These are phyloP conservation scores for Pseudogymnoascus sp. DNA, from an alignment of 2,329 filamentous ascomycete species.

Conservation along the genomic window DNA sequence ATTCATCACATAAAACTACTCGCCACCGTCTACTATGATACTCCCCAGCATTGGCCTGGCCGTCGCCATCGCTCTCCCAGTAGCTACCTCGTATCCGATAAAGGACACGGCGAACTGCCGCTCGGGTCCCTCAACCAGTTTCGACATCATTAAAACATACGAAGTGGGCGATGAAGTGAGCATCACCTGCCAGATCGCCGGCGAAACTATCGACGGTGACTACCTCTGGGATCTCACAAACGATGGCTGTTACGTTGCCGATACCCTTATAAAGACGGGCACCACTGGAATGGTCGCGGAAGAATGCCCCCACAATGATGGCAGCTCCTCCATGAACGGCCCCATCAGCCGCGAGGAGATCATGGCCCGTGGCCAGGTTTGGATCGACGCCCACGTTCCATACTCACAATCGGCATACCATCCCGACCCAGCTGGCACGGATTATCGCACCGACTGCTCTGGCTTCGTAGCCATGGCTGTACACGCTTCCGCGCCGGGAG, in stretches of 20 bases:
- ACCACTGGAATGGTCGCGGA: conserved; percentile 6
- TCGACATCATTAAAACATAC: conserved; percentile 12
- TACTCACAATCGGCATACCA: neutral
- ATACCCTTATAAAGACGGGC: conserved; percentile 16
- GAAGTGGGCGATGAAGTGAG: conserved; percentile 10
- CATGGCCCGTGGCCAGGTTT: neutral
- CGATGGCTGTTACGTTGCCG: conserved; percentile 14
- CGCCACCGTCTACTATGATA: neutral
- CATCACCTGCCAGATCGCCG: conserved; percentile 13
- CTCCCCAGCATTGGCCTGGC: neutral
- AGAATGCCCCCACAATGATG: neutral
- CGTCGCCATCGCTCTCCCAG: neutral
- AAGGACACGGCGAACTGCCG: conserved; percentile 11
- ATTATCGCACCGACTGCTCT: conserved; percentile 5
- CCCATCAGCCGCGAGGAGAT: conserved; percentile 7
- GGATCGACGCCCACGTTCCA: conserved; percentile 1
- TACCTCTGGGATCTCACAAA: conserved; percentile 15
- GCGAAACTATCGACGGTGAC: conserved; percentile 11
- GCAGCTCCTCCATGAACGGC: neutral
- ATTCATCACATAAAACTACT: neutral
- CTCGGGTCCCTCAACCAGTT: conserved; percentile 7
- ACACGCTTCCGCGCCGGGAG: neutral
- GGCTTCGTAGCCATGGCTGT: conserved; percentile 1
- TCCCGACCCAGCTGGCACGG: neutral
- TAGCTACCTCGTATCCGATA: conserved; percentile 6